phyloP scores from a whole-genome alignment of 768 basidiomycete species.

The Candolleomyces efflorescens region DNA sequence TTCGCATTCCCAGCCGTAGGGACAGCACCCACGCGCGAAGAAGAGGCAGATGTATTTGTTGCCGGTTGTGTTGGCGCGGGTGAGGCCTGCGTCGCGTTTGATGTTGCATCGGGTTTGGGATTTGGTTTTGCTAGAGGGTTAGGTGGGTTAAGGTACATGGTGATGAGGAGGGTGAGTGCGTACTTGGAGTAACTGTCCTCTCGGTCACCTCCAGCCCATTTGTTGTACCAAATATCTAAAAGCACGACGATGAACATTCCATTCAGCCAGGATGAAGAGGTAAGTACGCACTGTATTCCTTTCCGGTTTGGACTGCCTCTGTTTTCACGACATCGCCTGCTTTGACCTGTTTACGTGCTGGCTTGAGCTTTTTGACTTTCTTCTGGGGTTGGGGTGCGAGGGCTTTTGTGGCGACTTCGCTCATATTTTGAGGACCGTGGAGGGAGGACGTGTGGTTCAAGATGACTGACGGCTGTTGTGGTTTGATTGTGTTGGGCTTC shows the following conservation, averaged over 20 bases:
- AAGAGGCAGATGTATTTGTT: constrained; percentile 94
- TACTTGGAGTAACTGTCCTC: constrained; percentile 96
- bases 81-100: constrained; percentile 85
- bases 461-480: no score
- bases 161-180: constrained; percentile 18
- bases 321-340: constrained; percentile 86
- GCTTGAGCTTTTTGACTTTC: constrained; percentile 67
- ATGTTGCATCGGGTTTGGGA: constrained; percentile 91
- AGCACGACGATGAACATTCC: constrained; percentile 2
- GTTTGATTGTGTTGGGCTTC: no score
- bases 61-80: constrained; percentile 90
- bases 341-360: constrained; percentile 92
- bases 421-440: constrained; percentile 21
- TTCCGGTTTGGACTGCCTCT: constrained; percentile 87
- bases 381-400: not conserved
- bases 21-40: constrained; percentile 95
- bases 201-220: constrained; percentile 99
- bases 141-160: constrained; percentile 11
- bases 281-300: constrained; percentile 82
- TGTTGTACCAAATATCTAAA: constrained; percentile 96
- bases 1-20: constrained; percentile 97
- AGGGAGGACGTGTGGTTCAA: no score
- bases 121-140: constrained; percentile 71
- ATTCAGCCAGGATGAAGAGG: not conserved
- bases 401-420: constrained; percentile 23